Evolutionary conservation across 2,329 filamentous ascomycete species (phyloP).

Genomic region (Hansfordia pulvinata): DNA sequence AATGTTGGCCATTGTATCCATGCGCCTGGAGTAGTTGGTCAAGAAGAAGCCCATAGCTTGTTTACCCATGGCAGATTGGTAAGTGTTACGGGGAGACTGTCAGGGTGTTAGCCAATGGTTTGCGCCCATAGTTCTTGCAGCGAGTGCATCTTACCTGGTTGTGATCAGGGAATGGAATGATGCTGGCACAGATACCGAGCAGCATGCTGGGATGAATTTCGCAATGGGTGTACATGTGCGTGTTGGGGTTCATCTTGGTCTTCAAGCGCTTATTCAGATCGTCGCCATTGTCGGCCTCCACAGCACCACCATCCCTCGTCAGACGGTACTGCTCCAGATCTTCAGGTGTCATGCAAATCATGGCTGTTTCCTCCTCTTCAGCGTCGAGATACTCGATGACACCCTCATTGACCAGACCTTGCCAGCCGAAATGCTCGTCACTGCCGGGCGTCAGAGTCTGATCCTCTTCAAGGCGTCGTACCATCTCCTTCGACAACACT

Average conservation of each 20-base stretch:
- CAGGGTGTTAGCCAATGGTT: constrained; percentile 17
- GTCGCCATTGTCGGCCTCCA: constrained; percentile 44
- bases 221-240: constrained; percentile 92
- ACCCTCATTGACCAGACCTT: constrained; percentile 69
- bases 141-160: constrained; percentile 51
- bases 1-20: constrained; percentile 99
- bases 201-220: constrained; percentile 99
- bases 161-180: constrained; percentile 98
- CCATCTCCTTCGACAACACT: constrained; percentile 70
- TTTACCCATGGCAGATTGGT: constrained; percentile 99
- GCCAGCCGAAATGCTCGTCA: constrained; percentile 66
- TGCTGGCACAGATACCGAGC: constrained; percentile 93
- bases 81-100: constrained; percentile 93
- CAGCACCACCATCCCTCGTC: constrained; percentile 50
- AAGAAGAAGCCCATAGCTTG: constrained; percentile 99
- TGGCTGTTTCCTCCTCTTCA: constrained; percentile 94
- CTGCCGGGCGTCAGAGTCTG: constrained; percentile 48
- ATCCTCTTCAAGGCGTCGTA: constrained; percentile 63
- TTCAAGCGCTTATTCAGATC: constrained; percentile 81
- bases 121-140: no score
- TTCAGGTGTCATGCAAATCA: constrained; percentile 99
- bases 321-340: constrained; percentile 71
- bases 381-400: constrained; percentile 94
- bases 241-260: constrained; percentile 72
- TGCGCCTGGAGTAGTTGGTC: constrained; percentile 90